phyloP scores from a whole-genome alignment of 2,329 filamentous ascomycete species.

The Westerdykella aurantiaca region DNA sequence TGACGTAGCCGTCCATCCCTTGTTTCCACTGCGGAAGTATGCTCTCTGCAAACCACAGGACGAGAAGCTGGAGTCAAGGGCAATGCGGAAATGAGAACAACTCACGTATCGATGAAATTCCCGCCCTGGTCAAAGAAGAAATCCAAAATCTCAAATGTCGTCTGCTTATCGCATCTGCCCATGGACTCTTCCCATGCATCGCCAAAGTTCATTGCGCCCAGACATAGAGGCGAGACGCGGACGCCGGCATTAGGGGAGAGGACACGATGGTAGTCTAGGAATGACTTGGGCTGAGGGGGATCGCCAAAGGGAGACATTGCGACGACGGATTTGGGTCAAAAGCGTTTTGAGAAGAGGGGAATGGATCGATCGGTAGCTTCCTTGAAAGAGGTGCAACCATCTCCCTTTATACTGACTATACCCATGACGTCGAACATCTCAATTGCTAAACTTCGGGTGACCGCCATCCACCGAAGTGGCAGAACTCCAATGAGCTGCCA shows the following conservation, averaged over 20 bases:
- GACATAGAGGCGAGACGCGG: constrained; percentile 49
- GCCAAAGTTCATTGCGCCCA: constrained; percentile 53
- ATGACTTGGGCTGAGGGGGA: constrained; percentile 26
- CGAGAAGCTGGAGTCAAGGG: neutral
- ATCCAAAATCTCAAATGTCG: constrained; percentile 44
- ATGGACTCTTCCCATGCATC: constrained; percentile 41
- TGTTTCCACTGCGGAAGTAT: no score
- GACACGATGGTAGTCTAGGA: constrained; percentile 49
- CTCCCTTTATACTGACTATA: no score
- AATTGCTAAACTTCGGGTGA: neutral
- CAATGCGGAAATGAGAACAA: neutral
- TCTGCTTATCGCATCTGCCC: constrained; percentile 43
- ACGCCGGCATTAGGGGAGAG: constrained; percentile 49
- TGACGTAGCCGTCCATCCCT: no score
- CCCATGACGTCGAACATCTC: constrained; percentile 5
- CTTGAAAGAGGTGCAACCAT: no score
- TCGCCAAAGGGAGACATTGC: constrained; percentile 22
- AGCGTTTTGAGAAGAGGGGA: neutral
- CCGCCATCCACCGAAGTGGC: no score
- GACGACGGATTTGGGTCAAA: neutral
- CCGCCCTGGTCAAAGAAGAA: constrained; percentile 45
- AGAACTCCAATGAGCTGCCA: no score
- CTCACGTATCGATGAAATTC: constrained; percentile 48
- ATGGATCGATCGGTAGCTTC: no score
- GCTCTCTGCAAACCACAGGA: no score